Evolutionary conservation across 1,284 basidiomycete genomes (phyloP), one percentile per base, ranked within the genome.

Genomic region (Calocybe gambosa): DNA sequence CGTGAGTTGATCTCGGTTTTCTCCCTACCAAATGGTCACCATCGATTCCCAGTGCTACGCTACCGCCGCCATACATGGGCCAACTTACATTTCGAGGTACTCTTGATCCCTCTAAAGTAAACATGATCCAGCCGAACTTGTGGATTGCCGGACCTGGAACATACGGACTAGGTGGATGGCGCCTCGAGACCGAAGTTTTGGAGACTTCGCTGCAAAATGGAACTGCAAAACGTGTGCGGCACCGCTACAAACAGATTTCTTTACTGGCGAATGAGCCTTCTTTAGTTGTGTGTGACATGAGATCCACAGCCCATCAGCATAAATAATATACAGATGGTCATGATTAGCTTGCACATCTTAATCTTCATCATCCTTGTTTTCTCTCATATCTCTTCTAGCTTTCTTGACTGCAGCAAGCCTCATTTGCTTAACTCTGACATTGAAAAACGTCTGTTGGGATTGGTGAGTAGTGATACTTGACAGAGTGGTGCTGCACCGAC

Each of bases 121-220:
- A 59, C 18, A 66, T 58, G 0, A 50, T 85, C 25, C 60, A 65
- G 25, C 72, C 76, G 5, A 76, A 67, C 43, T 61, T 89, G 5
- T 80, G 77, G 69, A 68, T 76, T n/a, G 66, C 70, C 6, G 72
- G 72, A 37, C 79, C 85, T 23, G 87, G 86, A n/a, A 70, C 68
- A 33, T 89, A 86, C 58, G 65, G 67, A 4, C 62, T 88, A 5
- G 72, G 71, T 37, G 71, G 75, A 1, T 89, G 87, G 86, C 64
- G 61, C 35, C 55, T 85, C 6, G 81, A 86, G 56, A 81, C 77
- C 0, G 75, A 83, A 52, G 77, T 89, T 16, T 67, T 71, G 26
- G 74, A 75, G 50, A 51, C 49, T 40, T 44, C 39, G 10, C 12
- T 47, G 20, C 16, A 35, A 49, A 52, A 18, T 15, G 55, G 35